Base-by-base conservation (phyloP, 345 rosid species). In the Angophora floribunda region DNA sequence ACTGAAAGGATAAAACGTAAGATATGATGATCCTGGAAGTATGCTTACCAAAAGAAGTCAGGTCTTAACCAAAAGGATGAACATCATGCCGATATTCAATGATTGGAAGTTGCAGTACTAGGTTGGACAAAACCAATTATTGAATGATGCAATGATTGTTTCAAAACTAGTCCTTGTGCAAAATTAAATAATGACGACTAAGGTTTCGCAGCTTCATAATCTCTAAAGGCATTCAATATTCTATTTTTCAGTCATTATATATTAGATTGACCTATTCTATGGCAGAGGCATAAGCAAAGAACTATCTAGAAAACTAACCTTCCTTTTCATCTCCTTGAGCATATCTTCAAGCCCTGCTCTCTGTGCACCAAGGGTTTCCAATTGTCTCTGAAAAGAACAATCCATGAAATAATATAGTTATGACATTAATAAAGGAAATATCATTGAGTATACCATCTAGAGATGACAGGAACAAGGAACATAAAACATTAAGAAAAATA, bases 241-340 rank as follows among this genome's bases (percentile, higher is more conserved):
- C 45, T 61, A 55, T 75, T 75, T 36, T n/a, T n/a, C n/a, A n/a
- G n/a, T n/a, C n/a, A n/a, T n/a, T n/a, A n/a, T n/a, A n/a, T 63
- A 63, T 63, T 63, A 32, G 10, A 63, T 63, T 14, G 36, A n/a
- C 9, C 75, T n/a, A 63, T 63, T 63, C 19, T n/a, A 14, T n/a
- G 75, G 75, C 75, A 63, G 41, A 63, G 41, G 75, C 17, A 7
- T 7, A 63, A 41, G 49, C 49, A 75, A 75, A 75, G 49, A 6
- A 75, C 84, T 4, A 67, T 32, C 28, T 67, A 45, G 88, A 47
- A 85, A 87, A 53, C 89, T 88, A 36, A 98, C 99, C 95, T 97
- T 98, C 94, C 98, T 95, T 93, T 97, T 97, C 99, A 98, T 98
- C 91, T 98, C 99, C 92, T 94, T 98, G 65, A 97, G 98, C 99